phyloP scores from a whole-genome alignment of 495 filamentous ascomycete species.

The Aspergillus asperescens region DNA sequence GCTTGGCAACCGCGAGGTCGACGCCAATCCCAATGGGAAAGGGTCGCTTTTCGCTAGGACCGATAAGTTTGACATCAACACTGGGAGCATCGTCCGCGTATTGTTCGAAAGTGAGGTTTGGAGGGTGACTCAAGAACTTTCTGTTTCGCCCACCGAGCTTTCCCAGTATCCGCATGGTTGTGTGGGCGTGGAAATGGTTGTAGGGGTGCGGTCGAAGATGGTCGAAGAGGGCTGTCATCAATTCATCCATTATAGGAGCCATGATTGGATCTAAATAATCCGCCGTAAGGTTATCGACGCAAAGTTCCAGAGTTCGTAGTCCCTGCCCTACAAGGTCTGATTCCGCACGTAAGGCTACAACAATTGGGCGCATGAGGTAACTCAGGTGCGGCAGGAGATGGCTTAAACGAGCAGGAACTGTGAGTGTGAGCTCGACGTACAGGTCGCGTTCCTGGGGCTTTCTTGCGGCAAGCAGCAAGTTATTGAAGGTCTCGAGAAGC shows the following conservation, averaged over 20 bases:
- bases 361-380: conserved; percentile 94
- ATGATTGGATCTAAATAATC: conserved; percentile 99
- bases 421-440: conserved; percentile 94
- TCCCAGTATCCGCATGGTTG: conserved; percentile 95
- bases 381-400: conserved; percentile 96
- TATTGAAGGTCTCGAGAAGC: conserved; percentile 95
- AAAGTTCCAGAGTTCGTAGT: conserved; percentile 87
- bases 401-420: conserved; percentile 89
- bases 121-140: conserved; percentile 86
- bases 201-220: conserved; percentile 89
- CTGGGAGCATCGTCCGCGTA: conserved; percentile 82
- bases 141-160: conserved; percentile 94
- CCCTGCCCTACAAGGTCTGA: conserved; percentile 94
- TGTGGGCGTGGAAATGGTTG: conserved; percentile 94
- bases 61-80: conserved; percentile 82
- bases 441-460: conserved; percentile 89
- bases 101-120: conserved; percentile 70
- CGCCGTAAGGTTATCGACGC: conserved; percentile 95
- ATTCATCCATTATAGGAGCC: conserved; percentile 95
- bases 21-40: conserved; percentile 83
- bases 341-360: conserved; percentile 85
- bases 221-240: conserved; percentile 95
- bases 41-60: conserved; percentile 77
- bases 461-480: conserved; percentile 77
- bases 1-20: conserved; percentile 78